Base-by-base conservation (phyloP, 768 basidiomycete genomes). In the Collybiopsis luxurians region DNA sequence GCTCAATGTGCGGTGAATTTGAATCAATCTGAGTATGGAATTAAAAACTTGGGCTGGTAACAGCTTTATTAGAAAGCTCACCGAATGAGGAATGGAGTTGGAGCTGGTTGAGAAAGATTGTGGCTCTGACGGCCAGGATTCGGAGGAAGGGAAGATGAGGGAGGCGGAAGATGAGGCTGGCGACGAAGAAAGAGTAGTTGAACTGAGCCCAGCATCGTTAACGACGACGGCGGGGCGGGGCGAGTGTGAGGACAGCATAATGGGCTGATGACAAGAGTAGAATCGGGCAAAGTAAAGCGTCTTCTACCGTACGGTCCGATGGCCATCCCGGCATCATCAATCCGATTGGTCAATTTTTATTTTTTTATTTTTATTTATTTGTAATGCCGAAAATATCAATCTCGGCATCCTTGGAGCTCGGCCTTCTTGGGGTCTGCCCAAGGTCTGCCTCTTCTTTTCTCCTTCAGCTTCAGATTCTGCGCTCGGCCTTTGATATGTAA, bases 221-320 rank as follows among this genome's bases (percentile, higher is more conserved):
- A 30, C 26, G 15, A 54, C 27, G 27, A 42, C 53, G 42, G 30
- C 26, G 26, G 28, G 53, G 31, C 39, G 53, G 40, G 53, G 40
- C 24, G 53, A 27, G 30, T 42, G 53, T 28, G 53, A 54, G 43
- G 53, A 31, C 27, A 54, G n/a, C 42, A 54, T 54, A 43, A 43
- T 21, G 48, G 48, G 28, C 19, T 31, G 30, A 49, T 49, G 48
- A 49, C 48, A 49, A 49, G 48, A 49, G 30, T 13, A 13, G 13
- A 49, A 31, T 49, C 48, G 30, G 30, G 48, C n/a, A n/a, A 36
- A 49, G 31, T 49, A 26, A 49, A 49, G 30, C 30, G 23, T 47
- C 21, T 28, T 45, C 26, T 31, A 31, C 27, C 28, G 24, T 26
- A 23, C 28, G 31, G 31, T 34, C 31, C 31, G 31, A 34, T 34